Evolutionary conservation across 768 basidiomycete genomes (phyloP).

Genomic region (Gymnopilus dilepis): DNA sequence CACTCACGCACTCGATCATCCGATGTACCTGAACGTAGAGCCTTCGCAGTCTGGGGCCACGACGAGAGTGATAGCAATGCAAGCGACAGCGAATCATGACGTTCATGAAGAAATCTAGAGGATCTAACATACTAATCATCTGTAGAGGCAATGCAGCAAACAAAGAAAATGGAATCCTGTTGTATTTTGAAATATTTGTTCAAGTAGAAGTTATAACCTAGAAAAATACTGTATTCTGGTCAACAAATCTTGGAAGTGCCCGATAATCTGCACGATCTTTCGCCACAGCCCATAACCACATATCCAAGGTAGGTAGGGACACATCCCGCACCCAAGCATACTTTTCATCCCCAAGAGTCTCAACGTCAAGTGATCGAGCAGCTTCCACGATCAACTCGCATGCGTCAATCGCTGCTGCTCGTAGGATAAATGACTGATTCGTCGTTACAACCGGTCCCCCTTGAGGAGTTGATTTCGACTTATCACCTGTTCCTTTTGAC

Average conservation of each 20-base stretch:
- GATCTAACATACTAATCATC: not conserved
- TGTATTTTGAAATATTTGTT: not conserved
- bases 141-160: not conserved
- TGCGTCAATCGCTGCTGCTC: constrained; percentile 81
- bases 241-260: constrained; percentile 66
- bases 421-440: constrained; percentile 72
- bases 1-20: constrained; percentile 42
- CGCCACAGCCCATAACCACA: constrained; percentile 84
- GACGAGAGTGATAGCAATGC: constrained; percentile 89
- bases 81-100: constrained; percentile 53
- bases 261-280: constrained; percentile 80
- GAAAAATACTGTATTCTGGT: constrained; percentile 72
- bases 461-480: constrained; percentile 27
- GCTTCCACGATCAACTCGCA: constrained; percentile 69
- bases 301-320: constrained; percentile 65
- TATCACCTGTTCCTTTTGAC: not conserved
- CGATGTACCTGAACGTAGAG: constrained; percentile 51
- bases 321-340: constrained; percentile 62
- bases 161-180: not conserved
- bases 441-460: constrained; percentile 59
- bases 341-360: constrained; percentile 19
- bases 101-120: not conserved
- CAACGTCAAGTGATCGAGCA: constrained; percentile 45
- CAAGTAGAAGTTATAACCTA: constrained; percentile 31
- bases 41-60: constrained; percentile 88